Conservation (phyloP, 176 grass and related monocot genomes). For the Oryza rufipogon region DNA sequence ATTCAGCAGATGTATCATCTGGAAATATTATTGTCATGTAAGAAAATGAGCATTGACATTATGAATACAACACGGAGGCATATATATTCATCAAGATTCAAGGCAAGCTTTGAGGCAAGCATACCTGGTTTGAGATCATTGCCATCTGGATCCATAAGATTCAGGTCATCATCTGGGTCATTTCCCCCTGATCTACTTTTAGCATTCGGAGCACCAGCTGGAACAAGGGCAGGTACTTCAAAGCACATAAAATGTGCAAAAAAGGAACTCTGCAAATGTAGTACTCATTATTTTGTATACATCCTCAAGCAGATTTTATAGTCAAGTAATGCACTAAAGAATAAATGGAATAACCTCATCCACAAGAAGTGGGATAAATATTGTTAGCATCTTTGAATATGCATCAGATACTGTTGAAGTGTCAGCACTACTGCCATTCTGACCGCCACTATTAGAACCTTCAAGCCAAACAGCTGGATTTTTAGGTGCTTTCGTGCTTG, state of each 20-base stretch:
- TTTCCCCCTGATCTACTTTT: slow-evolving; percentile 57
- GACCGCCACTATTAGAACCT: slow-evolving; percentile 62
- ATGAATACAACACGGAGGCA: background rate
- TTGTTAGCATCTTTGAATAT: slow-evolving; percentile 98
- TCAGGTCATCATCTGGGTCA: slow-evolving; percentile 72
- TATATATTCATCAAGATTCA: slow-evolving; percentile 23
- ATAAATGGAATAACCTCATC: slow-evolving; percentile 71
- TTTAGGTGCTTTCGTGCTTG: slow-evolving; percentile 90
- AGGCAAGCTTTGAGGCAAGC: slow-evolving; percentile 39
- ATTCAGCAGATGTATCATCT: slow-evolving; percentile 70
- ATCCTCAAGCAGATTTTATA: slow-evolving; percentile 11
- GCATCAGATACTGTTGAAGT: slow-evolving; percentile 95
- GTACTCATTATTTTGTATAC: slow-evolving; percentile 30
- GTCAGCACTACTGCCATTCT: slow-evolving; percentile 68
- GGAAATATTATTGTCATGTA: slow-evolving; percentile 36
- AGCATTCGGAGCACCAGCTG: slow-evolving; percentile 57
- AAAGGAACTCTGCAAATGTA: slow-evolving; percentile 85
- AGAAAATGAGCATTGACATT: slow-evolving; percentile 4
- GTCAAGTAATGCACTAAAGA: slow-evolving; percentile 4
- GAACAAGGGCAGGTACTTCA: slow-evolving; percentile 84
- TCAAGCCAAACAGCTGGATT: slow-evolving; percentile 88
- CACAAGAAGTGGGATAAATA: slow-evolving; percentile 98
- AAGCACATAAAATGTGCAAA: slow-evolving; percentile 99
- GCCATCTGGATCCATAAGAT: slow-evolving; percentile 84
- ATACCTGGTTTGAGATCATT: slow-evolving; percentile 79